A percentile compares a stretch with the other conserved stretches of the same genome.
Evolutionary conservation across 2,329 filamentous ascomycete species (phyloP).

Genomic region (Blastomyces emzantsi): DNA sequence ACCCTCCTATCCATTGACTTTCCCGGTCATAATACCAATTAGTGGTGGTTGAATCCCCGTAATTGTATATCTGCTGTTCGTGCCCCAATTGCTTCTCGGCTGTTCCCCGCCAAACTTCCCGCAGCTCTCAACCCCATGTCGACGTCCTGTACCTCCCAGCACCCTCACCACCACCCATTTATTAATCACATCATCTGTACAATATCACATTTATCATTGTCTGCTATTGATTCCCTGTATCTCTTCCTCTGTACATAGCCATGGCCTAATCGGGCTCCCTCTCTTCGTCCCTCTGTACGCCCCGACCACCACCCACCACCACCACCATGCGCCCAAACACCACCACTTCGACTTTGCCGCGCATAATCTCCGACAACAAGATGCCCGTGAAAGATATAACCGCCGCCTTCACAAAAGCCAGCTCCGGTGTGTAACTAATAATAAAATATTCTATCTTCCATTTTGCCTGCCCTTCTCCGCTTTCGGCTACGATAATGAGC

Average conservation of each 20-base stretch:
- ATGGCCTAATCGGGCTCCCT: neutral
- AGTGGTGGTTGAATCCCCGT: neutral
- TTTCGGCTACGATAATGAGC: neutral
- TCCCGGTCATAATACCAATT: neutral
- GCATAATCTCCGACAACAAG: slow-evolving; percentile 28
- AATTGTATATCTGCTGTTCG: neutral
- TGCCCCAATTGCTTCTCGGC: neutral
- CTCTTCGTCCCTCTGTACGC: neutral
- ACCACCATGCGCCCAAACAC: neutral
- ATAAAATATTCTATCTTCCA: slow-evolving; percentile 5
- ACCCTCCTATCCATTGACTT: neutral
- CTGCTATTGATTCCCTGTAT: neutral
- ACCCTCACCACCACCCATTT: neutral
- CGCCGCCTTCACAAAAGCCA: slow-evolving; percentile 45
- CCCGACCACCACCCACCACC: neutral
- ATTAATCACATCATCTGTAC: neutral
- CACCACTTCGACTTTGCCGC: slow-evolving; percentile 1
- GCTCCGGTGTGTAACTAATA: slow-evolving; percentile 36
- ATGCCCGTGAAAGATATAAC: slow-evolving; percentile 44
- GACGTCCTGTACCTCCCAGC: neutral
- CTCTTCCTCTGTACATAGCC: neutral
- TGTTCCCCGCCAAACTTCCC: neutral
- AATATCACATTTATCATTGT: neutral
- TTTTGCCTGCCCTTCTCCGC: neutral
- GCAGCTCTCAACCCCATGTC: neutral